phyloP scores from a whole-genome alignment of 768 basidiomycete species.

The Leccinum subtestaceum region DNA sequence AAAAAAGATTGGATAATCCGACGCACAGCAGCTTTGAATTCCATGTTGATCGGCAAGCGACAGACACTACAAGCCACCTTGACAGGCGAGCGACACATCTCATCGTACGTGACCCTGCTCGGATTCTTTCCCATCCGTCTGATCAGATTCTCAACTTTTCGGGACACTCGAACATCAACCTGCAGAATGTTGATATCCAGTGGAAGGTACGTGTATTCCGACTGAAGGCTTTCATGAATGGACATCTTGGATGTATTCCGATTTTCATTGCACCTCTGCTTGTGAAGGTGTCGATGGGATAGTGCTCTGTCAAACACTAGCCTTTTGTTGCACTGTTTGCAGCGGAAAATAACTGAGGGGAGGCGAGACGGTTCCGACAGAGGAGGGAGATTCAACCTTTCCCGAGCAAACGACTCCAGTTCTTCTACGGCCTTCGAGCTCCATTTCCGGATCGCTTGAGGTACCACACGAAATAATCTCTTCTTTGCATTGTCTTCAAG shows the following conservation, averaged over 20 bases:
- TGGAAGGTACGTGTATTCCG: background rate
- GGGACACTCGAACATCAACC: constrained; percentile 5
- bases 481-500: background rate
- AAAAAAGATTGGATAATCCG: background rate
- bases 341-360: constrained; percentile 12
- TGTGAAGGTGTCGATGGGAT: constrained; percentile 8
- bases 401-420: constrained; percentile 7
- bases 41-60: background rate
- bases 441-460: constrained; percentile 3
- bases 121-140: constrained; percentile 9
- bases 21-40: constrained; percentile 9
- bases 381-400: background rate
- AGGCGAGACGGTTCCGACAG: constrained; percentile 6
- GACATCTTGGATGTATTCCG: background rate
- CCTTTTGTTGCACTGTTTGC: constrained; percentile 2
- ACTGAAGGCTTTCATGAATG: background rate
- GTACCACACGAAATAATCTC: background rate
- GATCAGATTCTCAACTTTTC: constrained; percentile 11
- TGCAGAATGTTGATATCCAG: constrained; percentile 1
- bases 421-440: constrained; percentile 8
- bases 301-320: constrained; percentile 6
- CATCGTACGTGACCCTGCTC: background rate
- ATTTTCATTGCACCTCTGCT: background rate
- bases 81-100: constrained; percentile 4
- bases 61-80: constrained; percentile 11